A percentile compares a stretch with the other conserved stretches of the same genome.
Conservation (phyloP, 1,284 basidiomycete species). For the Tylopilus orsonianus region DNA sequence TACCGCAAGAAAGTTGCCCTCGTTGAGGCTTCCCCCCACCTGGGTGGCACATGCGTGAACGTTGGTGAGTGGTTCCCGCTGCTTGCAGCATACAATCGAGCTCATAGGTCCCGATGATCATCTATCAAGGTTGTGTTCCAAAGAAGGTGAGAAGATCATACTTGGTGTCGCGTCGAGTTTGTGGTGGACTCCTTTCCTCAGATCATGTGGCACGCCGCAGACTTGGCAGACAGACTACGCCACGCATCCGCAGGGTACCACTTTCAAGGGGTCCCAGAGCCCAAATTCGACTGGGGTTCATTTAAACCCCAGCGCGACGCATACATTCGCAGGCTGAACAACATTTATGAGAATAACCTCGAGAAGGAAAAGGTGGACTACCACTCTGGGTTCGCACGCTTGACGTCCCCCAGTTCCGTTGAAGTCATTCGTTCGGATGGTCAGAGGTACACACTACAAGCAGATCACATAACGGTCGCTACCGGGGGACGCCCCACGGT, state of each 20-base stretch:
- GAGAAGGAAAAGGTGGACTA: conserved; percentile 89
- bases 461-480: conserved; percentile 81
- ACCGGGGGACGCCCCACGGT: conserved; percentile 85
- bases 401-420: conserved; percentile 66
- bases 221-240: conserved; percentile 82
- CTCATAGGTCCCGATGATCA: conserved; percentile 12
- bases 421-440: conserved; percentile 69
- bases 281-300: conserved; percentile 84
- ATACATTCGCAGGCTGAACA: conserved; percentile 90
- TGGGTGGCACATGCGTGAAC: conserved; percentile 97
- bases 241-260: conserved; percentile 82
- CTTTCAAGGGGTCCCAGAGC: conserved; percentile 55
- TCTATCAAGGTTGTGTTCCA: conserved; percentile 84
- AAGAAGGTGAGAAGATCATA: conserved; percentile 62
- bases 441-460: conserved; percentile 63
- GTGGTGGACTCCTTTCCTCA: conserved; percentile 35
- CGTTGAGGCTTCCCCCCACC: conserved; percentile 73
- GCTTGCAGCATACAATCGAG: background rate
- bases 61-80: conserved; percentile 60
- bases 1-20: conserved; percentile 95
- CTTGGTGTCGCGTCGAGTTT: conserved; percentile 11
- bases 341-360: conserved; percentile 90
- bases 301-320: conserved; percentile 96
- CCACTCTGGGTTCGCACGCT: conserved; percentile 77
- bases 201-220: conserved; percentile 99